Base-by-base conservation (phyloP, 208 protist genomes). In the Acanthamoeba lenticulata region DNA sequence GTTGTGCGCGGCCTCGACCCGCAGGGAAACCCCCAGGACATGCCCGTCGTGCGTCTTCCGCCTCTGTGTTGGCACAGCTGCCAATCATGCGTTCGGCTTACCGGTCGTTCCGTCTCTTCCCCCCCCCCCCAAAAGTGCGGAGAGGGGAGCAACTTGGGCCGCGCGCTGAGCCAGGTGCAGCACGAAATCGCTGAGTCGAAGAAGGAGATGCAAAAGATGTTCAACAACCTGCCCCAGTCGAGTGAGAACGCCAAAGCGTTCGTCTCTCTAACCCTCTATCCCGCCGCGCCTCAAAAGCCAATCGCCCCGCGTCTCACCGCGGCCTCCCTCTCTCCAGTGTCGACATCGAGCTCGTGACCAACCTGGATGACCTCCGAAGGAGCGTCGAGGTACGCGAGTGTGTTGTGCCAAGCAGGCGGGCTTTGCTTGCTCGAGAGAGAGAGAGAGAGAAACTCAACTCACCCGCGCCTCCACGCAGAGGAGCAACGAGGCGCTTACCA, bases 121-220 rank as follows among this genome's bases (percentile, higher is more conserved):
- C 13, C 49, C 49, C 49, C 49, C 9, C 49, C 49, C 49, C 19
- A 9, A 57, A 9, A 83, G 72, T 83, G 72, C 29, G 72, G 72
- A 15, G 72, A 83, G 72, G 72, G 42, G 38, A 83, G 42, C 72
- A 83, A 83, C 40, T 32, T 83, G 34, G 72, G 72, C 42, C 72
- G 72, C 36, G 72, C 72, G 15, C 40, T 83, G 72, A 83, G 72
- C 72, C 72, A 83, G 42, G 72, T 83, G 72, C 72, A 83, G 72
- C 72, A 83, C 72, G 72, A 83, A 38, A 32, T 83, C 27, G 72
- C 72, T 38, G 72, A 83, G 72, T 83, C 72, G 38, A 83, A 83
- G 72, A 83, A 49, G 72, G 38, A 83, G 72, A 9, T 83, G 9
- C 24, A 83, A 38, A 83, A 13, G 24, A 32, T 83, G 19, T 15